Evolutionary conservation across 306 rosid genomes (phyloP).

Genomic region (Trifolium repens): DNA sequence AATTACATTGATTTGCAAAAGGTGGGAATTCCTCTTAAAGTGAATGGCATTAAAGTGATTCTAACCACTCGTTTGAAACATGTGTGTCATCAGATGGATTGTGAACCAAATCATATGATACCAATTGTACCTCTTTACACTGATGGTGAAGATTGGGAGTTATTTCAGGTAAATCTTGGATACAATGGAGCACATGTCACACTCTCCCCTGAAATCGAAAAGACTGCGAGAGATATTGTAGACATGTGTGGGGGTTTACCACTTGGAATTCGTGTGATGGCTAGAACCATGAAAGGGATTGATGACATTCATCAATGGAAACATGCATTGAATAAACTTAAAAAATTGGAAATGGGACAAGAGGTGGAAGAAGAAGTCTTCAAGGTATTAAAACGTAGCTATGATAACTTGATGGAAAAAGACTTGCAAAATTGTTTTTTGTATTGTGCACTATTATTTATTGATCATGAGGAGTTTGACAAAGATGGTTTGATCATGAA

Average conservation of each 20-base stretch:
- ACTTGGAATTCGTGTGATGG: neutral
- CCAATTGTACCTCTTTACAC: too few species aligned
- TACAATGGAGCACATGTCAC: too few species aligned
- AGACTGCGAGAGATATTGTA: neutral
- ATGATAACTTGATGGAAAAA: constrained; percentile 1
- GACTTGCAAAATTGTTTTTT: constrained; percentile 17
- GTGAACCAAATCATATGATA: too few species aligned
- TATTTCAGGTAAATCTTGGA: neutral
- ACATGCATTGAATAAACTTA: neutral
- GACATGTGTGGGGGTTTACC: neutral
- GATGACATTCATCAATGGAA: neutral
- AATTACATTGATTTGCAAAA: too few species aligned
- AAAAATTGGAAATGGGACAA: neutral
- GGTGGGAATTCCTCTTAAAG: too few species aligned
- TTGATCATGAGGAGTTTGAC: too few species aligned
- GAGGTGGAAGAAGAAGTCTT: constrained; percentile 38
- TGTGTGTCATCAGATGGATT: too few species aligned
- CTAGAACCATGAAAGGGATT: neutral
- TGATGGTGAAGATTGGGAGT: too few species aligned
- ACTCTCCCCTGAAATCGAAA: rapidly evolving
- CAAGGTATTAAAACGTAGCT: constrained; percentile 35
- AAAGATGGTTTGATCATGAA: neutral
- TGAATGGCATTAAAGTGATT: too few species aligned
- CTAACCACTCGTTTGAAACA: too few species aligned
- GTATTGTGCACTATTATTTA: constrained; percentile 15